These are phyloP conservation scores for Pseudisothecium myosuroides DNA, from an alignment of 225 moss, liverwort and hornwort genomes.

Conservation along the genomic window DNA sequence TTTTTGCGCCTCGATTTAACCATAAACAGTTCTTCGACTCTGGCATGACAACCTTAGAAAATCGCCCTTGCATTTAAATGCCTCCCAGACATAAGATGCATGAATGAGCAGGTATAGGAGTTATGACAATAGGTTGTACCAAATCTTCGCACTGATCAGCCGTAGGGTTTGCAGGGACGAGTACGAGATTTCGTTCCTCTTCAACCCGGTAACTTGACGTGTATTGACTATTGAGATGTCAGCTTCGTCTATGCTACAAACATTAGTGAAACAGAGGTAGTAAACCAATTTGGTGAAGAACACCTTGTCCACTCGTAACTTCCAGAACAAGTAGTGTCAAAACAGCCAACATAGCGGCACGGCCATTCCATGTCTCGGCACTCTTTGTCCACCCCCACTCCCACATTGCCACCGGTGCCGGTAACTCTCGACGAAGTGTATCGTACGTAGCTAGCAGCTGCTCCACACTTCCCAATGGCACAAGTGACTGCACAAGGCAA, in stretches of 20 bases:
- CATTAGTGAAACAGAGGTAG: constrained; percentile 53
- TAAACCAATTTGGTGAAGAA: constrained; percentile 90
- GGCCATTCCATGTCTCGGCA: constrained; percentile 98
- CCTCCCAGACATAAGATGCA: background rate
- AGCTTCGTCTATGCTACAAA: constrained; percentile 9
- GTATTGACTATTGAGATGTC: constrained; percentile 1
- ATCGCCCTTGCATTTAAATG: background rate
- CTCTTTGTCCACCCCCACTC: constrained; percentile 99
- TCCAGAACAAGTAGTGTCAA: constrained; percentile 73
- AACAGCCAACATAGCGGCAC: constrained; percentile 91
- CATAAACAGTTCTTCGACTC: background rate
- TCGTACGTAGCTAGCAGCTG: constrained; percentile 92
- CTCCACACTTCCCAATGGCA: constrained; percentile 89
- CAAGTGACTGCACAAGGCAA: constrained; percentile 66
- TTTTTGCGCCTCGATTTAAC: background rate
- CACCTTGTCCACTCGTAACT: constrained; percentile 89
- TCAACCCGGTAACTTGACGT: background rate
- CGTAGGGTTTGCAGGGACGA: background rate
- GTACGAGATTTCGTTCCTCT: background rate
- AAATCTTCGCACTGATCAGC: background rate
- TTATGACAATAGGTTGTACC: background rate
- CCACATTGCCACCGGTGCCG: constrained; percentile 90
- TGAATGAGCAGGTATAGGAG: background rate
- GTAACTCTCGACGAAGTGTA: constrained; percentile 82
- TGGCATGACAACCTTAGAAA: background rate